These are phyloP conservation scores for Apiospora pterosperma DNA, from an alignment of 2,329 filamentous ascomycete genomes.

Conservation along the genomic window DNA sequence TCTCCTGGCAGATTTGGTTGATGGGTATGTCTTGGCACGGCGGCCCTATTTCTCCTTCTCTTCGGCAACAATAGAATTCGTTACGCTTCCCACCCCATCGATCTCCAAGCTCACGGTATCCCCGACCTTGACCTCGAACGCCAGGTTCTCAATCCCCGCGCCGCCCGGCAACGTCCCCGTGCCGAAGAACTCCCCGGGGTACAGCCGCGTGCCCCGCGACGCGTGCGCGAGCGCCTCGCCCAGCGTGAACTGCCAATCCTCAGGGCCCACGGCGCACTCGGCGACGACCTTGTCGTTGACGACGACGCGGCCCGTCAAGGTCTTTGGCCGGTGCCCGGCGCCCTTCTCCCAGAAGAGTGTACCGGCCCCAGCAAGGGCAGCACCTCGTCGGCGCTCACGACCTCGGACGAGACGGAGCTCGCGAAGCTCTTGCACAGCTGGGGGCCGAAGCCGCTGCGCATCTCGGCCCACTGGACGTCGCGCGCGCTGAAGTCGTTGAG, in stretches of 20 bases:
- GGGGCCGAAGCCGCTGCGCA: slow-evolving; percentile 23
- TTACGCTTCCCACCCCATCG: slow-evolving; percentile 22
- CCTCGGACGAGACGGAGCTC: slow-evolving; percentile 20
- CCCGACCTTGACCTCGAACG: slow-evolving; percentile 18
- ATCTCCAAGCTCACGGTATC: slow-evolving; percentile 23
- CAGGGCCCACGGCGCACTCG: slow-evolving; percentile 13
- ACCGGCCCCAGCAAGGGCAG: slow-evolving; percentile 10
- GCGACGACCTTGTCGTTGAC: slow-evolving; percentile 17
- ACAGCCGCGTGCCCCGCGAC: slow-evolving; percentile 18
- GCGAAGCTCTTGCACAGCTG: slow-evolving; percentile 24
- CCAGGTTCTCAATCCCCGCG: slow-evolving; percentile 21
- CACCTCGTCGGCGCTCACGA: slow-evolving; percentile 21
- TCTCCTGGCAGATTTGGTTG: not conserved
- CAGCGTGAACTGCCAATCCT: slow-evolving; percentile 18
- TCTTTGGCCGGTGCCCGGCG: too few relatives aligned
- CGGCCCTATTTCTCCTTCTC: not conserved
- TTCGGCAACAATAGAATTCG: slow-evolving; percentile 20
- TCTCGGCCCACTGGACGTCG: slow-evolving; percentile 21
- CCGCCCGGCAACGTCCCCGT: slow-evolving; percentile 21
- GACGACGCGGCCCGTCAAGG: slow-evolving; percentile 16
- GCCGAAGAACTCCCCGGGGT: slow-evolving; percentile 24
- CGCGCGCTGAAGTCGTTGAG: slow-evolving; percentile 24
- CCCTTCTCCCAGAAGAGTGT: too few relatives aligned
- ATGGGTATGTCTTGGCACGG: not conserved
- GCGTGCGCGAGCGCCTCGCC: slow-evolving; percentile 21